A percentile compares a stretch with the other conserved stretches of the same genome.
These are phyloP conservation scores for Filobasidium floriforme DNA, from an alignment of 768 basidiomycete genomes.

Conservation along the genomic window DNA sequence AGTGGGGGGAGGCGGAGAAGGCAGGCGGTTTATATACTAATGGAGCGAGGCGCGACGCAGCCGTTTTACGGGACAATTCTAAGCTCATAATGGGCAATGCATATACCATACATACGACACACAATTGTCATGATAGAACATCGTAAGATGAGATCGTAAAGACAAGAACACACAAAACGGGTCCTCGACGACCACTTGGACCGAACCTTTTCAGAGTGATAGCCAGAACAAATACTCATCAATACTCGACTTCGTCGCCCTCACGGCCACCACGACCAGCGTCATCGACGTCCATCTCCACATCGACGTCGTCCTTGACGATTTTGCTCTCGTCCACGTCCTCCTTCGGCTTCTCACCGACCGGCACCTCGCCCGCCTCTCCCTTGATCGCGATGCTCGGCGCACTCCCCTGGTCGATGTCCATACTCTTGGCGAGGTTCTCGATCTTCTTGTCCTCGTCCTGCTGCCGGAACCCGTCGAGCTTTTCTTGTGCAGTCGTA, in stretches of 20 bases:
- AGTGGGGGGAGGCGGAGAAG: background rate
- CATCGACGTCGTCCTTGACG: background rate
- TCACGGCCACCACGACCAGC: background rate
- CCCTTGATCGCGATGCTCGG: background rate
- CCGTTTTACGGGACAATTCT: no score
- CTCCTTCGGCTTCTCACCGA: background rate
- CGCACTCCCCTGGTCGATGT: background rate
- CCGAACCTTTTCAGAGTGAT: background rate
- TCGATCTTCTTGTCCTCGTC: slow-evolving; percentile 14
- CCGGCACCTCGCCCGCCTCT: background rate
- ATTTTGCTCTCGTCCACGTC: background rate
- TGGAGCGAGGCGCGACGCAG: background rate
- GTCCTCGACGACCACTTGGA: background rate
- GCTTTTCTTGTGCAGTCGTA: slow-evolving; percentile 14
- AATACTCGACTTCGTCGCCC: slow-evolving; percentile 14
- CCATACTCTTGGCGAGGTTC: slow-evolving; percentile 1
- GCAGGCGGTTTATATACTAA: background rate
- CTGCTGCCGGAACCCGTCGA: slow-evolving; percentile 12
- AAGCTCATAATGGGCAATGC: no score
- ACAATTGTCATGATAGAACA: no score
- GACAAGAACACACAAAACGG: background rate
- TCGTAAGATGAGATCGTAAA: background rate
- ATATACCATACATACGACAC: no score
- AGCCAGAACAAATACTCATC: background rate
- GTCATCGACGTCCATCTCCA: slow-evolving; percentile 8